These are phyloP conservation scores for Metschnikowia shivogae DNA, from an alignment of 805 yeast species.

Conservation along the genomic window DNA sequence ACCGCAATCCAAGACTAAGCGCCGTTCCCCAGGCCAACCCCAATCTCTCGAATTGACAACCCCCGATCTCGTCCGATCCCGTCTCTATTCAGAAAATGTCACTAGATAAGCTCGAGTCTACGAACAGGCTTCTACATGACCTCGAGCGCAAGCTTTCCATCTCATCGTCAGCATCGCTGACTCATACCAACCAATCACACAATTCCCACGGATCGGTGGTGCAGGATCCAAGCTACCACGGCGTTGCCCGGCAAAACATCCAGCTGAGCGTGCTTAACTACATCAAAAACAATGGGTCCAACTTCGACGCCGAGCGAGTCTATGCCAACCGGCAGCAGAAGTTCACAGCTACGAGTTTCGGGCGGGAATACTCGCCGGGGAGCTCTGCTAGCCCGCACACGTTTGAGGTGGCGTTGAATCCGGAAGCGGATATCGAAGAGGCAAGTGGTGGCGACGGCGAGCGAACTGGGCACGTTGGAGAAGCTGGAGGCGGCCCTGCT, in stretches of 20 bases:
- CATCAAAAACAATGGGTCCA: slow-evolving; percentile 24
- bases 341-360: slow-evolving; percentile 27
- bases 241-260: slow-evolving; percentile 25
- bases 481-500: no score
- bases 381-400: background rate
- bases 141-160: slow-evolving; percentile 34
- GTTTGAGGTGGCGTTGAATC: background rate
- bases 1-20: no score
- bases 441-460: no score
- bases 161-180: slow-evolving; percentile 27
- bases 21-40: no score
- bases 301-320: slow-evolving; percentile 33
- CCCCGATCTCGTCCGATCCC: no score
- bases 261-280: slow-evolving; percentile 34
- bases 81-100: background rate
- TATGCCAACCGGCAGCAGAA: slow-evolving; percentile 33
- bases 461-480: no score
- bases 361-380: slow-evolving; percentile 21
- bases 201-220: slow-evolving; percentile 21
- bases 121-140: slow-evolving; percentile 27
- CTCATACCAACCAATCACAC: slow-evolving; percentile 18
- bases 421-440: no score
- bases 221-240: slow-evolving; percentile 18
- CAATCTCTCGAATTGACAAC: no score
- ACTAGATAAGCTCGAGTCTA: slow-evolving; percentile 20